These are phyloP conservation scores for Coniferiporia weirii DNA, from an alignment of 1,284 basidiomycete species.

Conservation along the genomic window DNA sequence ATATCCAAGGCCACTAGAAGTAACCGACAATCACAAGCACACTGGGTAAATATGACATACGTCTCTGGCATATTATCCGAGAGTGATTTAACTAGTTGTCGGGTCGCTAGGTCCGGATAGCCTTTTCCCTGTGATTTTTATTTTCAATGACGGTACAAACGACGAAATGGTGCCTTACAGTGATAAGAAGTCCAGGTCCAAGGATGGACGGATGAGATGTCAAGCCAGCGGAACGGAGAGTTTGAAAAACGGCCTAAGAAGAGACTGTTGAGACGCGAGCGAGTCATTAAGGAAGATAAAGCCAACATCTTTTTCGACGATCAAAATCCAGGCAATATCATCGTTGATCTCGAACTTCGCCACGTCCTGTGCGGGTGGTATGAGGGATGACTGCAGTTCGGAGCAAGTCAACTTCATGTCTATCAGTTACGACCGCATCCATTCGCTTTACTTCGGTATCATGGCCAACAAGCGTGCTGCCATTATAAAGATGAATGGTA, in stretches of 20 bases:
- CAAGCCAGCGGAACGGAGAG: slow-evolving; percentile 58
- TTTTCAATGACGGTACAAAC: background rate
- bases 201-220: slow-evolving; percentile 42
- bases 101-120: slow-evolving; percentile 87
- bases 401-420: background rate
- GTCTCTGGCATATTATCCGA: slow-evolving; percentile 54
- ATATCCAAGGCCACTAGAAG: background rate
- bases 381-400: slow-evolving; percentile 55
- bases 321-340: slow-evolving; percentile 67
- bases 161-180: slow-evolving; percentile 36
- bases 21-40: background rate
- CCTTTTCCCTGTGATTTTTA: slow-evolving; percentile 74
- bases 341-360: slow-evolving; percentile 47
- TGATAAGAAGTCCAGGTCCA: slow-evolving; percentile 65
- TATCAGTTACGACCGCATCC: background rate
- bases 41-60: slow-evolving; percentile 26
- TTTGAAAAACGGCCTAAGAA: slow-evolving; percentile 81
- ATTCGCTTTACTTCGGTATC: slow-evolving; percentile 49
- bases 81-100: slow-evolving; percentile 71
- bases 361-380: slow-evolving; percentile 74
- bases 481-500: slow-evolving; percentile 50
- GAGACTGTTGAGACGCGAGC: background rate
- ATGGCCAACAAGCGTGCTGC: slow-evolving; percentile 44
- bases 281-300: background rate
- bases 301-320: slow-evolving; percentile 88